phyloP scores from a whole-genome alignment of 108 stramenopile species.

The Cyclotella cryptica region DNA sequence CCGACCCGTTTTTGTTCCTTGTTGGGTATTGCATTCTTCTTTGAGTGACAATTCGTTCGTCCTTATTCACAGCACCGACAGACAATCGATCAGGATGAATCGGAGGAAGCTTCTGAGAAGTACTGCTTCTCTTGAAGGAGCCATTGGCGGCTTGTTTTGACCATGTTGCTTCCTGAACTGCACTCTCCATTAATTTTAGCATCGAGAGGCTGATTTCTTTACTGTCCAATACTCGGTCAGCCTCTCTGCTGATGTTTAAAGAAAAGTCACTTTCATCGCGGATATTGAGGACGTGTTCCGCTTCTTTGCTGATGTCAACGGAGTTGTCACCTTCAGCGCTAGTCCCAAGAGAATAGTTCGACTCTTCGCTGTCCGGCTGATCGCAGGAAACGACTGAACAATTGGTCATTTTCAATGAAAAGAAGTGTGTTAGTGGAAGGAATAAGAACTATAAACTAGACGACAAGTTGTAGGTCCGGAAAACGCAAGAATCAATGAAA shows the following conservation, averaged over 20 bases:
- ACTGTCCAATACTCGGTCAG: background rate
- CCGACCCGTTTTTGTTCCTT: background rate
- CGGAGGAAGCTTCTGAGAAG: background rate
- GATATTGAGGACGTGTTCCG: background rate
- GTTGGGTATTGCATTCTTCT: background rate
- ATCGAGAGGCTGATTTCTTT: slow-evolving; percentile 1
- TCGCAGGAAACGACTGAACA: background rate
- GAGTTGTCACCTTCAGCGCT: too few species aligned
- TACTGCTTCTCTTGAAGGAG: background rate
- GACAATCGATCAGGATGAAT: slow-evolving; percentile 10
- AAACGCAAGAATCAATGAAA: background rate
- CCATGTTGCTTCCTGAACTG: slow-evolving; percentile 28
- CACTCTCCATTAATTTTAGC: slow-evolving; percentile 14
- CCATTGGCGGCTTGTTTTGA: slow-evolving; percentile 1
- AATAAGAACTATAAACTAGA: background rate
- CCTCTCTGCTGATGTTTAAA: background rate
- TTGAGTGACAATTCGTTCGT: background rate
- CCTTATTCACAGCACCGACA: background rate
- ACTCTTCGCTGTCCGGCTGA: background rate
- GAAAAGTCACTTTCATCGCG: background rate
- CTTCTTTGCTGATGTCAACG: slow-evolving; percentile 2
- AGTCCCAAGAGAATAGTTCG: too few species aligned
- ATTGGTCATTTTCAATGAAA: background rate
- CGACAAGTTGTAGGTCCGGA: background rate
- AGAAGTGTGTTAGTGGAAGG: too few species aligned